Evolutionary conservation across 2,329 filamentous ascomycete species (phyloP).

Genomic region (Xylariaceae sp.): DNA sequence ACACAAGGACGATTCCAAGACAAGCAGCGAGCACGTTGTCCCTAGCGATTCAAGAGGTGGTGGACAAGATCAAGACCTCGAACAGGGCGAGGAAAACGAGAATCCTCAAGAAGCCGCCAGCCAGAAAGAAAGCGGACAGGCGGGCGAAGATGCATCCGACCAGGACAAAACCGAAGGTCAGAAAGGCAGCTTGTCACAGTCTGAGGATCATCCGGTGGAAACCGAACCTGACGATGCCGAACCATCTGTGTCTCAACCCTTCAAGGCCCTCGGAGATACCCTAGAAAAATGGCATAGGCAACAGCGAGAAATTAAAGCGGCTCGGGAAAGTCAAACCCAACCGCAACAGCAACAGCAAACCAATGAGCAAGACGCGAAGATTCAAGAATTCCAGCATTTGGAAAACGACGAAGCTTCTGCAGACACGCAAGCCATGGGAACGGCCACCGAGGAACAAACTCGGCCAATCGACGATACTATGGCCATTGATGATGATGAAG

Average conservation of each 20-base stretch:
- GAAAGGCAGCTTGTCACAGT: constrained; percentile 50
- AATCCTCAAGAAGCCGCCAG: constrained; percentile 54
- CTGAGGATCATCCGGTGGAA: constrained; percentile 40
- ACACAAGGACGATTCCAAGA: constrained; percentile 41
- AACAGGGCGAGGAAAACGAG: constrained; percentile 57
- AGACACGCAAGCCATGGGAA: constrained; percentile 89
- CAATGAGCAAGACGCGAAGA: constrained; percentile 46
- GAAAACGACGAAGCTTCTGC: constrained; percentile 73
- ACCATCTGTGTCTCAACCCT: constrained; percentile 57
- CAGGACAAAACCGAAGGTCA: constrained; percentile 59
- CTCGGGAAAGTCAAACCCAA: constrained; percentile 50
- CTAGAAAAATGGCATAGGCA: constrained; percentile 90
- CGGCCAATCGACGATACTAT: constrained; percentile 82
- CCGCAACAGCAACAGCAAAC: constrained; percentile 42
- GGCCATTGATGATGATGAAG: constrained; percentile 70
- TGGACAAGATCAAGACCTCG: constrained; percentile 60
- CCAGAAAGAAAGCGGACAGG: constrained; percentile 60
- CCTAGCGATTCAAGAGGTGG: constrained; percentile 59
- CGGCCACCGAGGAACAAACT: constrained; percentile 80
- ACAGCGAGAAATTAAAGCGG: constrained; percentile 71
- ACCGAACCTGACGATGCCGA: constrained; percentile 41
- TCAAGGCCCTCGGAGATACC: constrained; percentile 91
- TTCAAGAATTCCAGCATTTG: constrained; percentile 91
- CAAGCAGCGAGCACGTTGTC: constrained; percentile 56
- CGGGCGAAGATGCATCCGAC: constrained; percentile 59